A percentile compares a stretch with the other conserved stretches of the same genome.
These are phyloP conservation scores for Globisporangium carolinianum DNA, from an alignment of 352 stramenopile species.

Conservation along the genomic window DNA sequence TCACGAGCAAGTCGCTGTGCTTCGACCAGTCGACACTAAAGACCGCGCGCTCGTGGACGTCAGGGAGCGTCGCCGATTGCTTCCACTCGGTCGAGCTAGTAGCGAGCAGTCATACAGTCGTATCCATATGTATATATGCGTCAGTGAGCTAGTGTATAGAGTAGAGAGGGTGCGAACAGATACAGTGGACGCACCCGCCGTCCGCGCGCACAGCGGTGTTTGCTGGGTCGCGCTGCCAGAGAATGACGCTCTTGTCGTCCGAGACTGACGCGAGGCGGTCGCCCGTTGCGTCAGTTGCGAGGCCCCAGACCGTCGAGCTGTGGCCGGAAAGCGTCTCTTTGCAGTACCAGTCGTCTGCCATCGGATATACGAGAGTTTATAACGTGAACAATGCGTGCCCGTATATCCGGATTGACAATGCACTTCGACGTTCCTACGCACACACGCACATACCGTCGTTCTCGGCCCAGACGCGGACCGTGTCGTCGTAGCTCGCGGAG, in stretches of 20 bases:
- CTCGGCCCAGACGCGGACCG: conserved; percentile 93
- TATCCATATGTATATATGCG: not conserved
- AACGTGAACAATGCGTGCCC: not conserved
- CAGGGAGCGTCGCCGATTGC: conserved; percentile 68
- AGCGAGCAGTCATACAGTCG: no score
- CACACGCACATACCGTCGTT: conserved; percentile 52
- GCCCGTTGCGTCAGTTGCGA: conserved; percentile 77
- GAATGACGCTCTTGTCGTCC: conserved; percentile 89
- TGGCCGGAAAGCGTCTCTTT: conserved; percentile 89
- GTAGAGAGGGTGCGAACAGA: no score
- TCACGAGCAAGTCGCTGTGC: conserved; percentile 83
- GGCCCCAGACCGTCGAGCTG: conserved; percentile 92
- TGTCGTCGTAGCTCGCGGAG: conserved; percentile 95
- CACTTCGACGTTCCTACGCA: not conserved
- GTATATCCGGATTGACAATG: not conserved
- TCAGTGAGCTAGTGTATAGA: not conserved
- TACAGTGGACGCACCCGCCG: no score
- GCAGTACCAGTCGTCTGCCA: conserved; percentile 94
- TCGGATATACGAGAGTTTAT: not conserved
- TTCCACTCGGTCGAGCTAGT: conserved; percentile 73
- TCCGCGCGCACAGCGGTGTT: no score
- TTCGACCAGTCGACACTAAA: conserved; percentile 92
- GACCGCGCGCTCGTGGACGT: conserved; percentile 86
- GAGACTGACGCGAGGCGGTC: conserved; percentile 83
- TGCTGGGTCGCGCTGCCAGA: conserved; percentile 82